phyloP scores from a whole-genome alignment of 176 grass and related monocot genomes.

The Cocos nucifera region DNA sequence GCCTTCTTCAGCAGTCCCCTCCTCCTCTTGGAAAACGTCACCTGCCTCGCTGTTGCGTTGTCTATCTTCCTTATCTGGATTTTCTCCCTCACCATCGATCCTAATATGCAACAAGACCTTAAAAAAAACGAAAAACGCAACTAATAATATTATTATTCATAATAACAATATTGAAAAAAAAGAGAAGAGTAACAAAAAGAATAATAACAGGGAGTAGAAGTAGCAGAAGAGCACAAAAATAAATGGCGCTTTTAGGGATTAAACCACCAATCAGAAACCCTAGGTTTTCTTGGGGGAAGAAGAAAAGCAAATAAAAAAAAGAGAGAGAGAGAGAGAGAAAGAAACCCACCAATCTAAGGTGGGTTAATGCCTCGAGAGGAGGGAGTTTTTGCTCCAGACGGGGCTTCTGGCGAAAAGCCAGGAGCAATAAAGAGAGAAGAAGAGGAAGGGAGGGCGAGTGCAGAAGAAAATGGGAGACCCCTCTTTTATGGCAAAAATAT shows the following conservation, averaged over 20 bases:
- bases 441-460: too few species aligned
- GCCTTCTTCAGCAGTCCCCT: constrained; percentile 94
- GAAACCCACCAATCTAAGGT: too few species aligned
- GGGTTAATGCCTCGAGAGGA: too few species aligned
- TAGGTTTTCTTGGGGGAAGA: not conserved
- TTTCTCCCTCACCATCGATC: constrained; percentile 72
- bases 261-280: constrained; percentile 9
- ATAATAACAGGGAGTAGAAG: too few species aligned
- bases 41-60: constrained; percentile 80
- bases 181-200: constrained; percentile 34
- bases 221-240: too few species aligned
- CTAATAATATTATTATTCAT: too few species aligned
- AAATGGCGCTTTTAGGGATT: not conserved
- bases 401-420: too few species aligned
- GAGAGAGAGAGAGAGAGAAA: not conserved
- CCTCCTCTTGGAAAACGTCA: constrained; percentile 84
- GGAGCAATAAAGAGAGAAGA: too few species aligned
- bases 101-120: not conserved
- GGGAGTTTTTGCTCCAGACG: too few species aligned
- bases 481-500: too few species aligned
- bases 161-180: not conserved
- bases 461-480: too few species aligned
- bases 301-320: not conserved
- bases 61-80: constrained; percentile 67
- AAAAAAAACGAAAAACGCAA: too few species aligned